Conservation (phyloP, 2,329 filamentous ascomycete genomes). For the Westerdykella aurantiaca region DNA sequence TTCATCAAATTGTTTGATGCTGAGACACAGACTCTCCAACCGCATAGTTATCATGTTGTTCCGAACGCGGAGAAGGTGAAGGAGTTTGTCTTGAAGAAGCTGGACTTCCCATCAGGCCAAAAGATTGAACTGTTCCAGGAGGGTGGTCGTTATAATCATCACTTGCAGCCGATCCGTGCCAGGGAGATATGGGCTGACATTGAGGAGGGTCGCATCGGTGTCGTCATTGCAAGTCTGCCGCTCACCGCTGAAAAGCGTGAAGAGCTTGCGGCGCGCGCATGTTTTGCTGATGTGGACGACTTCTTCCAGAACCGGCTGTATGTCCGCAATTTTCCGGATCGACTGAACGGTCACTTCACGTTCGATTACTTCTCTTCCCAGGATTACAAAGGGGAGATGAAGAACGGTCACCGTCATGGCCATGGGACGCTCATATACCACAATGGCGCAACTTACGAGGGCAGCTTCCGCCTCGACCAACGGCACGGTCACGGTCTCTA, state of each 20-base stretch:
- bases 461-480: slow-evolving; percentile 48
- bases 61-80: slow-evolving; percentile 31
- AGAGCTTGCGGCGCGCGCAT: slow-evolving; percentile 27
- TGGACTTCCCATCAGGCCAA: slow-evolving; percentile 26
- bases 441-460: slow-evolving; percentile 52
- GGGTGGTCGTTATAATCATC: slow-evolving; percentile 13
- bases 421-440: slow-evolving; percentile 50
- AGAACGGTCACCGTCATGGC: slow-evolving; percentile 48
- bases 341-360: slow-evolving; percentile 42
- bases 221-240: slow-evolving; percentile 29
- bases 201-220: slow-evolving; percentile 2
- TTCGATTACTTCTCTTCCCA: slow-evolving; percentile 51
- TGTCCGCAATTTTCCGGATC: slow-evolving; percentile 41
- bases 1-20: slow-evolving; percentile 39
- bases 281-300: slow-evolving; percentile 30
- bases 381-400: slow-evolving; percentile 50
- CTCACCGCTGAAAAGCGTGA: slow-evolving; percentile 24
- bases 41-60: slow-evolving; percentile 29
- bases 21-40: slow-evolving; percentile 29
- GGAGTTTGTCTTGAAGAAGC: slow-evolving; percentile 23
- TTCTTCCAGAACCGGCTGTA: slow-evolving; percentile 42
- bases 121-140: slow-evolving; percentile 50
- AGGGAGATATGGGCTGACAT: slow-evolving; percentile 9
- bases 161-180: slow-evolving; percentile 19
- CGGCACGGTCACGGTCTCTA: slow-evolving; percentile 54